Percentiles rank a stretch among this genome's conserved stretches.
Conservation (phyloP, 2,329 filamentous ascomycete species). For the Sclerotinia glacialis region DNA sequence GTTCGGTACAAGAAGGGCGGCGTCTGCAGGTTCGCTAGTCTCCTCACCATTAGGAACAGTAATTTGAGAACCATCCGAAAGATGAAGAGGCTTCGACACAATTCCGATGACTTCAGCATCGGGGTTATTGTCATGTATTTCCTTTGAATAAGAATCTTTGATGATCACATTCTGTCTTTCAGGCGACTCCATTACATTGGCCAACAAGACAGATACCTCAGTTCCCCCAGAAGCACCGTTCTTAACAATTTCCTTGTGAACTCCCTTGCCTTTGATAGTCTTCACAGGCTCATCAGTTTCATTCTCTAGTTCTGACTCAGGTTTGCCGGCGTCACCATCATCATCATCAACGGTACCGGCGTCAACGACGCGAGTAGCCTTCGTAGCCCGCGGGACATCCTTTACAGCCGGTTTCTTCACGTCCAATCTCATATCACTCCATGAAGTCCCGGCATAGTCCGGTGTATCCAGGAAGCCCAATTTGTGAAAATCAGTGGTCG, state of each 20-base stretch:
- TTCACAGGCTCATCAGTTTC: not conserved
- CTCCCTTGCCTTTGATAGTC: not conserved
- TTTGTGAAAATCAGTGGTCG: constrained; percentile 22
- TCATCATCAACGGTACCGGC: not conserved
- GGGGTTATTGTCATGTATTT: not conserved
- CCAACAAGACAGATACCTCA: not conserved
- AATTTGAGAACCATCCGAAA: not conserved
- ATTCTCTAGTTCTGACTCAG: not conserved
- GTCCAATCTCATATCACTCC: not conserved
- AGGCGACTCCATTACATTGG: not conserved
- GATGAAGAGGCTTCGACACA: not conserved
- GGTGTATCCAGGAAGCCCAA: constrained; percentile 22
- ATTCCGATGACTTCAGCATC: not conserved
- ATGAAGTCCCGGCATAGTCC: not conserved
- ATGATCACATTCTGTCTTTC: not conserved
- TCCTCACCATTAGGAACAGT: not conserved
- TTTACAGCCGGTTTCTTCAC: not conserved
- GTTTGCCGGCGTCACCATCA: not conserved
- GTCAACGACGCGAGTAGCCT: not conserved
- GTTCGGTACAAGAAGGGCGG: not conserved
- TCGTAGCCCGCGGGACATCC: not conserved
- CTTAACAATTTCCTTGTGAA: not conserved
- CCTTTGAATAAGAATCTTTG: not conserved
- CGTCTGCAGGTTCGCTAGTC: not conserved
- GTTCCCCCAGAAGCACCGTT: not conserved